Conservation (phyloP, 352 stramenopile genomes). For the Globisporangium sylvaticum region DNA sequence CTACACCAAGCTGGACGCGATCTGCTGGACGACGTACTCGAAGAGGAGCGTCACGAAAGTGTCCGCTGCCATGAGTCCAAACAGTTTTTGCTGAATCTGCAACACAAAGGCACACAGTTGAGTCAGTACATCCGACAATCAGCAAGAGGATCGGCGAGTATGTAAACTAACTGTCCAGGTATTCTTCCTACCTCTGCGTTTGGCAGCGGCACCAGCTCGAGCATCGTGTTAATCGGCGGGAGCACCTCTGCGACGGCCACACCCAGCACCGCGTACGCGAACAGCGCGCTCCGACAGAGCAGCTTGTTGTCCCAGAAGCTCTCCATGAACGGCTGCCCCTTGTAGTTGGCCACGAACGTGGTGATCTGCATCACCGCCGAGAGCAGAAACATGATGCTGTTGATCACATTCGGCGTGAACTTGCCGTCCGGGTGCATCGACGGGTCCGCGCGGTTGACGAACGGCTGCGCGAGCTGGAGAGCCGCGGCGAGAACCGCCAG, state of each 20-base stretch:
- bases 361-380: constrained; percentile 65
- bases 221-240: constrained; percentile 25
- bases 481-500: constrained; percentile 68
- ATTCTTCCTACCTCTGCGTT: constrained; percentile 26
- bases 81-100: constrained; percentile 39
- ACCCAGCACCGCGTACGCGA: constrained; percentile 26
- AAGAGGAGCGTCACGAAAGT: constrained; percentile 47
- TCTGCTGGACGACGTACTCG: constrained; percentile 28
- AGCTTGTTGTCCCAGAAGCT: constrained; percentile 41
- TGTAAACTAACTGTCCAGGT: constrained; percentile 15
- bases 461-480: constrained; percentile 44
- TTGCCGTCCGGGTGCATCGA: constrained; percentile 61
- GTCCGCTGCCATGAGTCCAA: constrained; percentile 51
- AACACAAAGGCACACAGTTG: background rate
- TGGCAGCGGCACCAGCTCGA: constrained; percentile 39
- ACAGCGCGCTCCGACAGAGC: constrained; percentile 26
- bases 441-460: constrained; percentile 59
- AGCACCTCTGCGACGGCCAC: constrained; percentile 31
- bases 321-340: constrained; percentile 52
- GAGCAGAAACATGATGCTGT: constrained; percentile 93
- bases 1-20: constrained; percentile 9
- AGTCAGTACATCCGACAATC: background rate
- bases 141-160: constrained; percentile 10
- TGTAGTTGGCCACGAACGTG: constrained; percentile 54
- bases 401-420: constrained; percentile 94